Base-by-base conservation (phyloP, 176 grass and related monocot species). In the Lolium rigidum region DNA sequence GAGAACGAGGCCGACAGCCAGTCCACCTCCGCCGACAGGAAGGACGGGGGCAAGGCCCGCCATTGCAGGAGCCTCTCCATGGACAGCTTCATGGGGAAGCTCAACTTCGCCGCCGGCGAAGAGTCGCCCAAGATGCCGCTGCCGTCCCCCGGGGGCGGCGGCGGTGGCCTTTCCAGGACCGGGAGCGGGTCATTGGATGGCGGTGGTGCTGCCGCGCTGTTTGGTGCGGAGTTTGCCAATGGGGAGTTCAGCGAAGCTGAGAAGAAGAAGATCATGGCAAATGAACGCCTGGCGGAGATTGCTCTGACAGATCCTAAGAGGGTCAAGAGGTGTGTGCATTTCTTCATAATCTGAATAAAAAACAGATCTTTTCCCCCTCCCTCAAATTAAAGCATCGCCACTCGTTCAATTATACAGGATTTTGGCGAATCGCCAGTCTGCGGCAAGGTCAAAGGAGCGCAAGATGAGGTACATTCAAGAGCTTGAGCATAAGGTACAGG, bases 391-490 rank as follows among this genome's bases (percentile, higher is more conserved):
- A 38, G 57, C 20, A 55, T n/a, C 63, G 2, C 69, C 17, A 74
- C n/a, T 5, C 78, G 70, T 70, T 69, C 7, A 43, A 51, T 6
- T 50, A 67, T 66, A 35, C 75, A 95, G 93, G 87, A 95, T 98
- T 88, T 85, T 98, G 81, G 96, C 96, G 1, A 98, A 98, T 62
- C 89, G 93, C 17, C 91, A 91, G 46, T 98, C 96, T 17, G 93
- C 93, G 4, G 93, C 96, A 47, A 92, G 93, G 44, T 98, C 96
- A 44, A 98, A 98, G 93, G 96, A 98, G 87, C 86, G 96, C 46
- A 98, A 98, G 90, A 98, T 86, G 96, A 92, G 93, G 46, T 98
- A 98, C 82, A 98, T 98, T 86, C 82, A 92, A 66, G 96, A 98
- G 82, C 88, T 98, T 85, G 96, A 98, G 70, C 93, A 94, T 62